Evolutionary conservation across 140 eudicot species (phyloP).

Genomic region (Bidens hawaiensis): DNA sequence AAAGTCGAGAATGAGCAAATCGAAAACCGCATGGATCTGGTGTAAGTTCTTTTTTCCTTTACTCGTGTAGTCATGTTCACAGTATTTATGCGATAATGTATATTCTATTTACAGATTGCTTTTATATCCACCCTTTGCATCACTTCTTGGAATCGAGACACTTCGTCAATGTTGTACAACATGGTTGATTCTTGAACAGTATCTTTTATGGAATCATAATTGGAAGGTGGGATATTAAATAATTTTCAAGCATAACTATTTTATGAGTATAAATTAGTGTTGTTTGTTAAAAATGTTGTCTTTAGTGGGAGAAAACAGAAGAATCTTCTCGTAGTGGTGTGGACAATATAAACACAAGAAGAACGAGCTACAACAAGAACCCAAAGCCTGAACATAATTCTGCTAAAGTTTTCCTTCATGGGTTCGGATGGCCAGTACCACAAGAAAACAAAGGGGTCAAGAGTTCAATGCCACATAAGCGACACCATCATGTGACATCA

Average conservation of each 20-base stretch:
- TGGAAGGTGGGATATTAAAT: constrained; percentile 65
- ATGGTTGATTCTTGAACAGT: constrained; percentile 96
- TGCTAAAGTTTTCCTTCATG: constrained; percentile 55
- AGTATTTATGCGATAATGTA: constrained; percentile 7
- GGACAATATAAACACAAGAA: constrained; percentile 39
- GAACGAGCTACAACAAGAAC: constrained; percentile 36
- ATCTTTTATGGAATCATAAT: constrained; percentile 68
- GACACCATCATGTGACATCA: constrained; percentile 25
- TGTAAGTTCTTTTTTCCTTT: constrained; percentile 48
- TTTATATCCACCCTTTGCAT: constrained; percentile 87
- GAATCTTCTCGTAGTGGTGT: constrained; percentile 49
- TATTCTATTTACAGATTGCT: constrained; percentile 55
- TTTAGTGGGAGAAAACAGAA: constrained; percentile 79
- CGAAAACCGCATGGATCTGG: constrained; percentile 79
- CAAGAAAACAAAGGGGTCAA: constrained; percentile 50
- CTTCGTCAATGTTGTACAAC: constrained; percentile 92
- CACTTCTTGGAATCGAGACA: constrained; percentile 94
- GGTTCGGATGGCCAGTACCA: constrained; percentile 84
- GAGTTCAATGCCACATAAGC: constrained; percentile 39
- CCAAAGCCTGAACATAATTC: constrained; percentile 47
- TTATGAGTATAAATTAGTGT: not conserved
- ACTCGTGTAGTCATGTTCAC: not conserved
- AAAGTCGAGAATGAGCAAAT: constrained; percentile 39
- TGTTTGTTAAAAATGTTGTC: constrained; percentile 5
- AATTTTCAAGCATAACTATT: constrained; percentile 15